Evolutionary conservation across 768 basidiomycete species (phyloP), one percentile per base, ranked within the genome.

Genomic region (Gloeophyllum trabeum): DNA sequence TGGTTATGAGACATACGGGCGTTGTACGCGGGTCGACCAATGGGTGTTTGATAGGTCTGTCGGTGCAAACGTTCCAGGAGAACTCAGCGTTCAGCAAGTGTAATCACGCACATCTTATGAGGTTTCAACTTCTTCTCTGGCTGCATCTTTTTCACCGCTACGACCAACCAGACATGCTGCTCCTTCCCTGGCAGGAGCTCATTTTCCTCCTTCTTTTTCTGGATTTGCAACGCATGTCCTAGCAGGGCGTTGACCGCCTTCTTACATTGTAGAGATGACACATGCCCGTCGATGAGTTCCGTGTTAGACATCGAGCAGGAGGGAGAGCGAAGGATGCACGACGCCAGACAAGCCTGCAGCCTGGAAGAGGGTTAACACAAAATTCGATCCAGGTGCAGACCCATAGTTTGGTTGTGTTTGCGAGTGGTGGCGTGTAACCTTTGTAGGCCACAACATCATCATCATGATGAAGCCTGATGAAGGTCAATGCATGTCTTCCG

Each of bases 1-100:
- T 98, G 40, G 85, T 85, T 61, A 99, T 83, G 40, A 99, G 69
- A 60, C 93, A 97, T 40, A 99, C 71, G 6, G 83, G 62, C 4
- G 77, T 78, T 12, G 73, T 78, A 40, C 85, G 78, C 10, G 84
- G 94, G 67, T 88, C 92, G 54, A 88, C 76, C 46, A 89, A 62
- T 24, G 85, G 85, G 56, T 96, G 73, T 28, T 74, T 76, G 35
- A 99, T 70, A 4, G 84, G 80, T 44, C 90, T 81, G 51, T 4
- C 34, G 41, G 39, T 23, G 10, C 45, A 37, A 21, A 10, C 36
- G 7, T 13, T 37, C 10, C 10, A 10, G 20, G 7, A 37, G 7
- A 37, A 10, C 20, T 12, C 7, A 21, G 36, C 7, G 28, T 10
- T 32, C 10, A 16, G 28, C 10, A 16, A 16, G 28, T 32, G 28